Base-by-base conservation (phyloP, 805 yeast genomes). In the Isabelozyma rhagii region DNA sequence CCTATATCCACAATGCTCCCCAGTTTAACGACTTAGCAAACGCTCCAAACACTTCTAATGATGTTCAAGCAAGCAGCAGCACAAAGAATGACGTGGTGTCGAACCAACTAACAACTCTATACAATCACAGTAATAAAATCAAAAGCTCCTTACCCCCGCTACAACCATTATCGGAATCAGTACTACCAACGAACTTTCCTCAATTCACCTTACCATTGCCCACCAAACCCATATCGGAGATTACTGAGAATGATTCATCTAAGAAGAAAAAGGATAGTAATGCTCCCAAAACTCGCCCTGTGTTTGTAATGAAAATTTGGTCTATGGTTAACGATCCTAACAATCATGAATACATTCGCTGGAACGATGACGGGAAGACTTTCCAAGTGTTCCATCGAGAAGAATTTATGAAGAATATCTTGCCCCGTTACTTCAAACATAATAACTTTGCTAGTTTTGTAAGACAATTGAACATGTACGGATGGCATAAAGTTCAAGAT, bases 401-500 rank as follows among this genome's bases (percentile, higher is more conserved):
- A 57, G 77, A 73, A 31, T 93, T 94, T 61, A 94, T 91, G 79
- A 88, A 85, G 59, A 74, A 78, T 51, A 85, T 94, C 27, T 71
- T 94, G 53, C 99, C 98, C 13, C 82, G 84, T 46, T 97, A 93
- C 68, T 94, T 94, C 75, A 93, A 92, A 61, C 99, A 94, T 69
- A 82, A 90, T 50, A 94, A 94, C 71, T 94, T 93, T 71, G 93
- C 98, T 38, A 83, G 92, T 58, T 93, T 93, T 72, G 98, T 93
- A 17, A 81, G 99, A 53, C 99, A 93, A 65, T 77, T 93, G 60
- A 93, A 93, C 69, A 93, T 94, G 99, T 94, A 94, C 65, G 99
- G 99, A 9, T 94, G 97, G 97, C 98, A 92, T 72, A 94, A 94
- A 69, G 94, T 94, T 4, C 99, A 94, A 68, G 98, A 94, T 68